Evolutionary conservation across 371 early-diverging fungal species (phyloP).

Genomic region (Nematocida minor): DNA sequence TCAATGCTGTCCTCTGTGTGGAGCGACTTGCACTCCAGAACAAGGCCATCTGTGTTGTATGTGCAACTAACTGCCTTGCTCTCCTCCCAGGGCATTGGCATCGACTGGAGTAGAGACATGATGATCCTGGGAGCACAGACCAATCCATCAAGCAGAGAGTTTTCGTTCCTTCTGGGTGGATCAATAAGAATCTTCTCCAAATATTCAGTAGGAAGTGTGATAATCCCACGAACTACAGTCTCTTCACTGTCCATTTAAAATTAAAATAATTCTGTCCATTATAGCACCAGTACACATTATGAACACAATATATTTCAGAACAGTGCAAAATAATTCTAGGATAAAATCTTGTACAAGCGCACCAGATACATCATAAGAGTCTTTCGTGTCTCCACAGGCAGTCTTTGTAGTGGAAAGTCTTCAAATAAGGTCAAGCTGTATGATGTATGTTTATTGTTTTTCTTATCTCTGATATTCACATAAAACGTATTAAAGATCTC

Average conservation of each 20-base stretch:
- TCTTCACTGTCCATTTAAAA: not conserved
- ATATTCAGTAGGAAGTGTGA: constrained; percentile 5
- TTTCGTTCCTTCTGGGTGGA: constrained; percentile 27
- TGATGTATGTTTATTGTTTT: too few species aligned
- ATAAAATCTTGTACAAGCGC: too few species aligned
- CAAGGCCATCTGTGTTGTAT: constrained; percentile 35
- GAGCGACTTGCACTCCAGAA: not conserved
- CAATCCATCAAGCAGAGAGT: constrained; percentile 1
- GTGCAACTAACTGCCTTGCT: constrained; percentile 49
- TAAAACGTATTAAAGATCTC: too few species aligned
- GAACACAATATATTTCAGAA: too few species aligned
- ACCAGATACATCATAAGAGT: too few species aligned
- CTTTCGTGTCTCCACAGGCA: too few species aligned
- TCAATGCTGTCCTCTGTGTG: constrained; percentile 22
- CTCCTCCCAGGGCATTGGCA: constrained; percentile 99
- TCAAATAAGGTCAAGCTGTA: too few species aligned
- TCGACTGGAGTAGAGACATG: constrained; percentile 76
- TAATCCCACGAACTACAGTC: not conserved
- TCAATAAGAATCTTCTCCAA: constrained; percentile 34
- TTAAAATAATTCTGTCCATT: not conserved
- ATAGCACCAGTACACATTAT: too few species aligned
- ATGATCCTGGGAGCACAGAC: not conserved
- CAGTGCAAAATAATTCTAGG: too few species aligned
- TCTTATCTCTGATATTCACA: too few species aligned
- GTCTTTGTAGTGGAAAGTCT: too few species aligned